Percentiles rank a stretch among this genome's conserved stretches.
Conservation (phyloP, 1,284 basidiomycete species). For the Cystobasidium sp. region DNA sequence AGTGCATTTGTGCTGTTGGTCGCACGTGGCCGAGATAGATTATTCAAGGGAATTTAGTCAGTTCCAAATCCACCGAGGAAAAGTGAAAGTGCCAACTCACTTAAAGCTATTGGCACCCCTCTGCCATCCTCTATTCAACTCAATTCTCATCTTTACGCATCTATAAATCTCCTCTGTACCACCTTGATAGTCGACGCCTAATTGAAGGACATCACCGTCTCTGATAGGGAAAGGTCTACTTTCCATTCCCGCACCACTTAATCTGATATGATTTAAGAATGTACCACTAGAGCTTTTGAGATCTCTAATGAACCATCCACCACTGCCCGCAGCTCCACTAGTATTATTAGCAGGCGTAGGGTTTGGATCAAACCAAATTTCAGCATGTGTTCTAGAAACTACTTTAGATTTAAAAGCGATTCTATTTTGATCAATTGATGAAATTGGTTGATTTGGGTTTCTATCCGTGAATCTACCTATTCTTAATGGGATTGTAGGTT, state of each 20-base stretch:
- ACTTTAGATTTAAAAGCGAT: conserved; percentile 97
- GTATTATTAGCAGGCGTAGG: conserved; percentile 3
- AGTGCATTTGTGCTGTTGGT: conserved; percentile 70
- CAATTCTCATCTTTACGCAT: conserved; percentile 94
- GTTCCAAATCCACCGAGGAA: not conserved
- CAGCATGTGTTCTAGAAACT: conserved; percentile 90
- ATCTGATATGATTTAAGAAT: conserved; percentile 91
- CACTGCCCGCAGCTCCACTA: not conserved
- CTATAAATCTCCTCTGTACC: conserved; percentile 97
- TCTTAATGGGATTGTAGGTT: conserved; percentile 60
- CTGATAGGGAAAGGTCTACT: conserved; percentile 77
- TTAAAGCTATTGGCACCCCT: conserved; percentile 89
- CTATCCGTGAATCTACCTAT: conserved; percentile 53
- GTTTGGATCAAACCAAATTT: conserved; percentile 75
- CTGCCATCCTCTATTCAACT: conserved; percentile 83
- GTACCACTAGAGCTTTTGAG: conserved; percentile 90
- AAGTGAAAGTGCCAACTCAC: conserved; percentile 62
- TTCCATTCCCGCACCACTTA: conserved; percentile 82
- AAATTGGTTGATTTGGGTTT: conserved; percentile 60
- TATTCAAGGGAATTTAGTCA: not conserved
- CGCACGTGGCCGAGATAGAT: not conserved
- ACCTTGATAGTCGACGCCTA: conserved; percentile 97
- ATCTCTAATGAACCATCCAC: conserved; percentile 76
- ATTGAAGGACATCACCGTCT: conserved; percentile 93
- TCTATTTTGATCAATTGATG: conserved; percentile 67